These are phyloP conservation scores for Eucalyptus decipiens DNA, from an alignment of 345 rosid genomes.

Conservation along the genomic window DNA sequence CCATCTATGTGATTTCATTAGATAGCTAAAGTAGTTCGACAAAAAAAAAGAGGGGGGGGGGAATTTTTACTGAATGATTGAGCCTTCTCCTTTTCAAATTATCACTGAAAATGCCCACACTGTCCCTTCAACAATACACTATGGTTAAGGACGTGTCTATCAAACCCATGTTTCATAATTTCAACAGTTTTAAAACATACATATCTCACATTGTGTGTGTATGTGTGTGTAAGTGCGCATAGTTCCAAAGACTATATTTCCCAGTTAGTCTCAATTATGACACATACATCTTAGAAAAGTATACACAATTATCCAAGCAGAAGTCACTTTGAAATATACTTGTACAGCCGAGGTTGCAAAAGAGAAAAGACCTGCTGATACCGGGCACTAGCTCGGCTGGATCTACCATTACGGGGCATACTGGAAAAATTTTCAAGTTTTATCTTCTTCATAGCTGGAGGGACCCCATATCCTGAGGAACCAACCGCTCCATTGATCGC, in stretches of 20 bases:
- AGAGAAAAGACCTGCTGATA: not conserved
- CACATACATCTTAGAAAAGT: not conserved
- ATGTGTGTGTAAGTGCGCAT: not conserved
- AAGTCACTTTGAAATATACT: not conserved
- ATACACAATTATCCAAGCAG: not conserved
- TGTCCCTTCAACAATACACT: not conserved
- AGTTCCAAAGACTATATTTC: not conserved
- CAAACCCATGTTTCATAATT: not conserved
- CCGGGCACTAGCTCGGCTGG: not conserved
- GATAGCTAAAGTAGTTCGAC: not conserved
- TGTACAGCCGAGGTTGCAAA: not conserved
- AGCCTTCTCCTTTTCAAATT: not conserved
- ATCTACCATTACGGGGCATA: not conserved
- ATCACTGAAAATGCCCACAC: not conserved
- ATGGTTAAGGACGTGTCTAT: not conserved
- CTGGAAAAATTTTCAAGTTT: constrained; percentile 27
- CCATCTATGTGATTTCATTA: not conserved
- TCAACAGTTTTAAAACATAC: not conserved
- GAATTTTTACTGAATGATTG: not conserved
- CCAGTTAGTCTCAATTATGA: not conserved
- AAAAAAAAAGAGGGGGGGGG: not conserved
- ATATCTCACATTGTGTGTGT: not conserved
- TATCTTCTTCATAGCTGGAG: constrained; percentile 37
- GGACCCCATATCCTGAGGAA: constrained; percentile 43
- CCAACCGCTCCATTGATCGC: constrained; percentile 53